Conservation (phyloP, 75 land plant genomes). For the Selaginella tamariscina region DNA sequence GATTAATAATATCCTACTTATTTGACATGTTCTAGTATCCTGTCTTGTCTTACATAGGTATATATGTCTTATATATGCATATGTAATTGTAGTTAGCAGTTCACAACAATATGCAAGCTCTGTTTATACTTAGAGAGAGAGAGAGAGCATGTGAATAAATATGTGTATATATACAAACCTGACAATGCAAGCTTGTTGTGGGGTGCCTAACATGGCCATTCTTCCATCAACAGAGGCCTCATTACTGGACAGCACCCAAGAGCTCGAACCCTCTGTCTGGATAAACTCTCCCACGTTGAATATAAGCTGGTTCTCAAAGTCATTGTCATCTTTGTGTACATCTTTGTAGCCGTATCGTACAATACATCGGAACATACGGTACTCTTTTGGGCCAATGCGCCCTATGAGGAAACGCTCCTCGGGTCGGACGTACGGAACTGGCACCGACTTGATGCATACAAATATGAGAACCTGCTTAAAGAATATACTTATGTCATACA, state of each 20-base stretch:
- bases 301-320: slow-evolving; percentile 52
- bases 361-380: slow-evolving; percentile 49
- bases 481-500: too few relatives aligned
- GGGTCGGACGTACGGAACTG: neutral
- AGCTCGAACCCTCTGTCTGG: neutral
- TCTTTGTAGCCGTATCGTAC: slow-evolving; percentile 59
- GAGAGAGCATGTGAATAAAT: too few relatives aligned
- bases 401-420: slow-evolving; percentile 27
- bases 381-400: slow-evolving; percentile 52
- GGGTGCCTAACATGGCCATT: slow-evolving; percentile 43
- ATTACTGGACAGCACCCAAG: slow-evolving; percentile 1
- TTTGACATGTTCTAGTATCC: too few relatives aligned
- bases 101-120: too few relatives aligned
- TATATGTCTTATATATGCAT: too few relatives aligned
- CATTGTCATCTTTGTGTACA: slow-evolving; percentile 38
- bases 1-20: too few relatives aligned
- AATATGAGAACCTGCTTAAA: neutral
- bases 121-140: too few relatives aligned
- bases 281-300: slow-evolving; percentile 21
- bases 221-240: slow-evolving; percentile 19
- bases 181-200: slow-evolving; percentile 2
- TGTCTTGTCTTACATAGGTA: too few relatives aligned
- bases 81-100: too few relatives aligned
- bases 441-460: neutral
- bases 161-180: too few relatives aligned